Evolutionary conservation across 345 rosid genomes (phyloP).

Genomic region (Euphorbia peplus): DNA sequence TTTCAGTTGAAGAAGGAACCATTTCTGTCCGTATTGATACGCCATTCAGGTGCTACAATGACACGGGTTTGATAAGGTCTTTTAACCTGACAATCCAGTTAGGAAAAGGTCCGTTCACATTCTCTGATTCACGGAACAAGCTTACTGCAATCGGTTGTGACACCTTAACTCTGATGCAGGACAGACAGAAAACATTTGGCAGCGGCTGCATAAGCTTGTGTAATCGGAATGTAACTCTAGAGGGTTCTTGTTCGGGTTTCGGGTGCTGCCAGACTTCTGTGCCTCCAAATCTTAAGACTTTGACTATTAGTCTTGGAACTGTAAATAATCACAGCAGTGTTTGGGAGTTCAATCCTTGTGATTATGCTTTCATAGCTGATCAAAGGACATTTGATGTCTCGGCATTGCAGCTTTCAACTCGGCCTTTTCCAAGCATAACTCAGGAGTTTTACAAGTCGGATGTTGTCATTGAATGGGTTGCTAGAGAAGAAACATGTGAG

Average conservation of each 20-base stretch:
- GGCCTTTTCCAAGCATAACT: not conserved
- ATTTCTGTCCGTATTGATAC: not conserved
- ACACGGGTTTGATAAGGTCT: not conserved
- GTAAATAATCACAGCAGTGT: not conserved
- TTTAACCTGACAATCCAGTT: accelerated
- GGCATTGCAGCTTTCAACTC: not conserved
- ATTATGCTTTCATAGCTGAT: conserved; percentile 16
- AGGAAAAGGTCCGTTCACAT: conserved; percentile 7
- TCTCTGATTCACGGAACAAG: no score
- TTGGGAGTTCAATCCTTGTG: conserved; percentile 12
- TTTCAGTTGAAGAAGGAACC: conserved; percentile 17
- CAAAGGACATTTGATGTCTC: not conserved
- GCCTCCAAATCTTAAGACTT: conserved; percentile 11
- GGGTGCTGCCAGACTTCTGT: conserved; percentile 33
- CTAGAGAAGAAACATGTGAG: not conserved
- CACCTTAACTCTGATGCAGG: not conserved
- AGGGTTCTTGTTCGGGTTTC: conserved; percentile 18
- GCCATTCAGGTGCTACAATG: conserved; percentile 16
- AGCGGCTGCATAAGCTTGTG: conserved; percentile 20
- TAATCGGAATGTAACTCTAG: not conserved
- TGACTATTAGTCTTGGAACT: not conserved
- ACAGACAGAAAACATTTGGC: not conserved
- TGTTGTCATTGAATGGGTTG: conserved; percentile 21
- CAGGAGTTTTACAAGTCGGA: not conserved
- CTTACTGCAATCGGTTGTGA: conserved; percentile 27